Evolutionary conservation across 352 stramenopile species (phyloP).

Genomic region (Pseudoperonospora humuli): DNA sequence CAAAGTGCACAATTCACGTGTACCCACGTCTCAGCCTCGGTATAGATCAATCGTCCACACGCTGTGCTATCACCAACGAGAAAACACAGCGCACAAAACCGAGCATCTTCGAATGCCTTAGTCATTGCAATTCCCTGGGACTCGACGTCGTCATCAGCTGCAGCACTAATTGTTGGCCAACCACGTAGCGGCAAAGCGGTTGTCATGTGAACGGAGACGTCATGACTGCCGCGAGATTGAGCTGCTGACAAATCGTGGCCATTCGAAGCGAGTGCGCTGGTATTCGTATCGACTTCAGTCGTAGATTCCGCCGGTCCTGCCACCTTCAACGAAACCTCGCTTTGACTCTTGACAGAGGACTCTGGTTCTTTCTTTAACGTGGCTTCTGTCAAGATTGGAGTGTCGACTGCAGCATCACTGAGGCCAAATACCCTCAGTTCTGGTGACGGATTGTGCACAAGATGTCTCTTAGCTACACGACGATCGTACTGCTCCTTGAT

Average conservation of each 20-base stretch:
- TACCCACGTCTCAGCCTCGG: conserved; percentile 81
- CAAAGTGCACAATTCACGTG: conserved; percentile 91
- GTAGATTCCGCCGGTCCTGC: background rate
- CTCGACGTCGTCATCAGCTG: background rate
- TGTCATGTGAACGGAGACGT: conserved; percentile 27
- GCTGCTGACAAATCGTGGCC: background rate
- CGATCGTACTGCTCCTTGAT: conserved; percentile 77
- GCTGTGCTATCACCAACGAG: conserved; percentile 64
- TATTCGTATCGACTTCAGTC: background rate
- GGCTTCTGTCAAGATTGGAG: background rate
- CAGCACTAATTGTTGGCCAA: conserved; percentile 19
- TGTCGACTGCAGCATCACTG: background rate
- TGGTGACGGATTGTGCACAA: conserved; percentile 29
- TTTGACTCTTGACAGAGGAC: background rate
- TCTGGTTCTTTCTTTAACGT: background rate
- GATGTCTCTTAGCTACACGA: conserved; percentile 46
- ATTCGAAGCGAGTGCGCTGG: background rate
- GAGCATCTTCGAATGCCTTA: conserved; percentile 42
- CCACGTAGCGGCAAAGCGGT: conserved; percentile 32
- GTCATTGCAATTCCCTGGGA: background rate
- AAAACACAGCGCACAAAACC: conserved; percentile 77
- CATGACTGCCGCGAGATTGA: background rate
- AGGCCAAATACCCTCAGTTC: conserved; percentile 22
- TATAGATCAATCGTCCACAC: conserved; percentile 76
- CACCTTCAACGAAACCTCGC: background rate